Conservation (phyloP, 768 basidiomycete species). For the Rhodotorula toruloides region DNA sequence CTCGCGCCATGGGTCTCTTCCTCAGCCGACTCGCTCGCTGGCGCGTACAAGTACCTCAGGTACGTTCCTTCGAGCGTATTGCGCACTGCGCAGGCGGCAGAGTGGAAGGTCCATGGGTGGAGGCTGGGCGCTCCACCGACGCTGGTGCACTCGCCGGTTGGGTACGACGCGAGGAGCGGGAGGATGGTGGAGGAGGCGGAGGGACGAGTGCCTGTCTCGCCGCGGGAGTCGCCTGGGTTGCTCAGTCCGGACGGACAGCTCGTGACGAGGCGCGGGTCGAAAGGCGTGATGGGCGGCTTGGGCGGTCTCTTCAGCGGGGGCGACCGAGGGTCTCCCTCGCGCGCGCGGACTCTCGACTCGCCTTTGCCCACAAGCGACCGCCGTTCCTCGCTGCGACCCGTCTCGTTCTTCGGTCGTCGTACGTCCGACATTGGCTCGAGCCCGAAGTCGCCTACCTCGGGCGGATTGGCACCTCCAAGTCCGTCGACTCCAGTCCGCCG, state of each 20-base stretch:
- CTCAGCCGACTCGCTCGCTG: conserved; percentile 57
- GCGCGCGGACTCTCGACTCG: not conserved
- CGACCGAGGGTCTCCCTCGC: too few relatives aligned
- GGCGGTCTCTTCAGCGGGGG: conserved; percentile 16
- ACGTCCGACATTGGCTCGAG: too few relatives aligned
- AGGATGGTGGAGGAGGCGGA: not conserved
- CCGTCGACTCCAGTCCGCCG: too few relatives aligned
- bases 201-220: not conserved
- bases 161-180: not conserved
- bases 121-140: conserved; percentile 93
- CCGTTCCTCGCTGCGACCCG: conserved; percentile 1
- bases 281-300: conserved; percentile 12
- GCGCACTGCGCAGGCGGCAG: conserved; percentile 91
- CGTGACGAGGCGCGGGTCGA: not conserved
- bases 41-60: conserved; percentile 82
- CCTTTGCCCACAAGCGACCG: not conserved
- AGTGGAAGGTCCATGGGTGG: conserved; percentile 95
- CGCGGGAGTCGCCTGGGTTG: not conserved
- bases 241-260: not conserved
- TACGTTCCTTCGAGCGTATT: conserved; percentile 89
- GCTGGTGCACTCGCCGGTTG: conserved; percentile 44
- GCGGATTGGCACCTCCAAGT: too few relatives aligned
- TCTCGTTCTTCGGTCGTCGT: too few relatives aligned
- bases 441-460: too few relatives aligned
- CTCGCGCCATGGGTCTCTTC: conserved; percentile 96